These are phyloP conservation scores for Camelina laxa DNA, from an alignment of 345 rosid genomes.

Conservation along the genomic window DNA sequence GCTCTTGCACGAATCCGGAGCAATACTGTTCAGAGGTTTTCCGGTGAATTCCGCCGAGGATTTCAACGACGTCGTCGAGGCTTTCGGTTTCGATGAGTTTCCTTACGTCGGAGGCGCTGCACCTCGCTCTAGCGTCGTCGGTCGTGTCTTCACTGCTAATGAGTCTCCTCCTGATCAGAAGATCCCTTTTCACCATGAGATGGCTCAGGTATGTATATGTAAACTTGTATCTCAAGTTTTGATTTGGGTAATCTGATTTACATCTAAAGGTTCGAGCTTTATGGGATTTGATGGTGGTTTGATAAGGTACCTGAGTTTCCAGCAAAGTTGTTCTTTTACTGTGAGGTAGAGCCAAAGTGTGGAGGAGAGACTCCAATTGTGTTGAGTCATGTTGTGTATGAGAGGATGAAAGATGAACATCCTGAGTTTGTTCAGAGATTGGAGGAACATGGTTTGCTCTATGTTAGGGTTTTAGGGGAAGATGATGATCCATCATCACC, in stretches of 20 bases:
- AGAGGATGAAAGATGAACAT: slow-evolving; percentile 69
- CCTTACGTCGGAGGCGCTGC: slow-evolving; percentile 94
- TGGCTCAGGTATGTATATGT: slow-evolving; percentile 79
- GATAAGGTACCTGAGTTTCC: slow-evolving; percentile 87
- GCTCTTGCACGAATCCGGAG: slow-evolving; percentile 64
- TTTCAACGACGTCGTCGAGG: slow-evolving; percentile 84
- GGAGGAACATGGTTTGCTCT: slow-evolving; percentile 76
- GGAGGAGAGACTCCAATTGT: slow-evolving; percentile 96
- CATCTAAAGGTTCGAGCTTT: background rate
- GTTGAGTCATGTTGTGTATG: slow-evolving; percentile 78
- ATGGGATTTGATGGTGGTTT: slow-evolving; percentile 2
- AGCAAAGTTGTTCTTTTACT: slow-evolving; percentile 82
- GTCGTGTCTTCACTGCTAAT: slow-evolving; percentile 89
- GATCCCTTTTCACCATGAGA: slow-evolving; percentile 92
- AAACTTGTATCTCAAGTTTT: background rate
- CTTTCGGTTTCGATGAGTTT: slow-evolving; percentile 88
- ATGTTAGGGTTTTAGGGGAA: slow-evolving; percentile 72
- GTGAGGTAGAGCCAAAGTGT: slow-evolving; percentile 82
- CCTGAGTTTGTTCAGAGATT: slow-evolving; percentile 69
- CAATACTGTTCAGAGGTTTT: slow-evolving; percentile 75
- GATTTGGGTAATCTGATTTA: background rate
- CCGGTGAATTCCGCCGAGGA: slow-evolving; percentile 61
- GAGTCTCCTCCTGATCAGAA: slow-evolving; percentile 95
- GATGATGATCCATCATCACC: slow-evolving; percentile 84
- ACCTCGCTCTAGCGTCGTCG: slow-evolving; percentile 78